These are phyloP conservation scores for Fomes fomentarius DNA, from an alignment of 1,284 basidiomycete species.

Conservation along the genomic window DNA sequence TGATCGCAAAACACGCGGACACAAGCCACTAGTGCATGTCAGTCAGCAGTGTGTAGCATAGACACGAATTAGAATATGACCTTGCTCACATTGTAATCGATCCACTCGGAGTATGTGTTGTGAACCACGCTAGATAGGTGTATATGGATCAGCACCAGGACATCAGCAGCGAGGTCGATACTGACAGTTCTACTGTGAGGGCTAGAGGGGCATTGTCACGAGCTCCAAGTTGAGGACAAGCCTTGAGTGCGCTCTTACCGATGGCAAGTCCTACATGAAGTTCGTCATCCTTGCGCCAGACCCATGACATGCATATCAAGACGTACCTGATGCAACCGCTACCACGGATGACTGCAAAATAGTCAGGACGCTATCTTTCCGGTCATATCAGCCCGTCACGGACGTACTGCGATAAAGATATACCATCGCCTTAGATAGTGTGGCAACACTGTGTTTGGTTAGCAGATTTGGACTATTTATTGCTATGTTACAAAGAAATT, in stretches of 20 bases:
- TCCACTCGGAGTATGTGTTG: not conserved
- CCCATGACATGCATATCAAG: too few relatives aligned
- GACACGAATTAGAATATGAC: too few relatives aligned
- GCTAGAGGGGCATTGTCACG: too few relatives aligned
- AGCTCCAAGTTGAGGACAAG: too few relatives aligned
- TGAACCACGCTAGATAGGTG: not conserved
- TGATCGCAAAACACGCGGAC: too few relatives aligned
- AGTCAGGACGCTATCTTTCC: not conserved
- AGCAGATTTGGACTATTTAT: not conserved
- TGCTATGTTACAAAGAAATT: too few relatives aligned
- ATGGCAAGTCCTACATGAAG: too few relatives aligned
- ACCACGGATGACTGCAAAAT: not conserved
- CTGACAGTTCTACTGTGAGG: not conserved
- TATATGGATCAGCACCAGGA: not conserved
- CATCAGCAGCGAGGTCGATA: not conserved
- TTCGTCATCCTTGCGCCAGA: too few relatives aligned
- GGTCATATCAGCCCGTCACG: not conserved
- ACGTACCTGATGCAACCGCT: not conserved
- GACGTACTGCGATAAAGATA: not conserved
- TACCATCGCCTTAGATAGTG: not conserved
- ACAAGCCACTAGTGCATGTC: too few relatives aligned
- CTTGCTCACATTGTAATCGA: not conserved
- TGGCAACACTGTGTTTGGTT: not conserved
- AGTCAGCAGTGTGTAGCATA: too few relatives aligned
- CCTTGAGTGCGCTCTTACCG: too few relatives aligned